Evolutionary conservation across 2,329 filamentous ascomycete species (phyloP), one percentile per base, ranked within the genome.

Genomic region (Beauveria asiatica): DNA sequence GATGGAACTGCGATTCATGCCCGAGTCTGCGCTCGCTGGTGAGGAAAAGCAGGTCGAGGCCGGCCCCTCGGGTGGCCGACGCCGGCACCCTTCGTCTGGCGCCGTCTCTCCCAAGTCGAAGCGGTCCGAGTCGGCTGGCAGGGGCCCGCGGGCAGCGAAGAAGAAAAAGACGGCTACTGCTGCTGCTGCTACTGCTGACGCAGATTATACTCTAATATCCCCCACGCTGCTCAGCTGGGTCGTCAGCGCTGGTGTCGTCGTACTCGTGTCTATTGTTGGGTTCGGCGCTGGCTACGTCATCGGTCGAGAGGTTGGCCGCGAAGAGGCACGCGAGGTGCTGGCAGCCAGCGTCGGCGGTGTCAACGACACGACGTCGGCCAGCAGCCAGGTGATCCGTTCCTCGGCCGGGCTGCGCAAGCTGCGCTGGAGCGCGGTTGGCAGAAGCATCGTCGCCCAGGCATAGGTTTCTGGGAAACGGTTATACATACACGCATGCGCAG

Each of bases 281-380:
- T 88, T 89, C 65, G 84, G 85, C 3, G 85, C 85, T 9, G 85
- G 86, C 11, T 87, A 87, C 66, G 84, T 87, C 25, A 84, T 87
- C 62, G 85, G 86, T 5, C 77, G 84, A 27, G 85, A 88, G 65
- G 84, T 86, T 25, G 85, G 85, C 3, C 78, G 82, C 39, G 82
- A 86, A 64, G 84, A 88, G 67, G 70, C 75, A 10, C 55, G 56
- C 17, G 60, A 59, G 37, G 75, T 75, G 13, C 69, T 80, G n/a
- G 73, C 72, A 10, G 74, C 74, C 17, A 70, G 77, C 45, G 68
- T 76, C 50, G 73, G 73, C 33, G 72, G 57, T 37, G 57, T 77
- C 57, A 79, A 80, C 64, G 73, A 77, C 7, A 74, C 77, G 21
- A 74, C 78, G 3, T 77, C 74, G 5, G 83, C 82, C 63, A 78